Conservation (phyloP, 805 yeast genomes). For the Kodamaea laetipori region DNA sequence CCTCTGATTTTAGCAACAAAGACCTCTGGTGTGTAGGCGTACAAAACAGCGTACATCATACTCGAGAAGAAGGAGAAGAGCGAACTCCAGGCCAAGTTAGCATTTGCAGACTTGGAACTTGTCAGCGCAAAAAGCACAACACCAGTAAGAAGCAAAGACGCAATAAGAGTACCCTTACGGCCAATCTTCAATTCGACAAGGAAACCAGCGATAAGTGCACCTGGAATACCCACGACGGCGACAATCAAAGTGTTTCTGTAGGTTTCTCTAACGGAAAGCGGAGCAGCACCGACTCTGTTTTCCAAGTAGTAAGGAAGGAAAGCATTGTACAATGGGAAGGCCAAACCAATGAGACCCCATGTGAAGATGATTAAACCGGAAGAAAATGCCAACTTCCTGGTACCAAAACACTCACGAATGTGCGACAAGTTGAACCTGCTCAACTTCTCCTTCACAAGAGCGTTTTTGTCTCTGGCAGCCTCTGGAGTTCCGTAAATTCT, state of each 20-base stretch:
- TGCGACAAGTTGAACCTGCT: slow-evolving; percentile 36
- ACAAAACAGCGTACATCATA: slow-evolving; percentile 57
- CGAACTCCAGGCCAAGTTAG: slow-evolving; percentile 52
- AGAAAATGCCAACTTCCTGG: slow-evolving; percentile 46
- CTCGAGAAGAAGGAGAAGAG: slow-evolving; percentile 49
- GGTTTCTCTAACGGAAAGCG: slow-evolving; percentile 34
- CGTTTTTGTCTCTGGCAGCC: slow-evolving; percentile 20
- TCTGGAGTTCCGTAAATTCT: slow-evolving; percentile 21
- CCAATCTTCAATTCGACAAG: slow-evolving; percentile 45
- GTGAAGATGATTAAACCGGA: slow-evolving; percentile 43
- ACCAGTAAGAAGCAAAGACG: slow-evolving; percentile 56
- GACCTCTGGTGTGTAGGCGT: slow-evolving; percentile 69
- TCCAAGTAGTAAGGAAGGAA: slow-evolving; percentile 56
- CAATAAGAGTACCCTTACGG: slow-evolving; percentile 56
- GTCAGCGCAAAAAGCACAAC: slow-evolving; percentile 64
- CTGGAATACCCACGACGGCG: slow-evolving; percentile 36
- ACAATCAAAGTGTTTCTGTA: slow-evolving; percentile 36
- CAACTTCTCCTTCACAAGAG: slow-evolving; percentile 29
- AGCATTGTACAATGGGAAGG: slow-evolving; percentile 59
- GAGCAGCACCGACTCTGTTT: slow-evolving; percentile 34
- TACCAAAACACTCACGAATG: slow-evolving; percentile 49
- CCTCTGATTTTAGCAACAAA: slow-evolving; percentile 52
- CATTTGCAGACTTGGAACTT: slow-evolving; percentile 54
- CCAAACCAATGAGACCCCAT: slow-evolving; percentile 60
- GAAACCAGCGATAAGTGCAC: slow-evolving; percentile 35